Evolutionary conservation across 768 basidiomycete genomes (phyloP), one percentile per base, ranked within the genome.

Genomic region (Neoboletus subvelutipes): DNA sequence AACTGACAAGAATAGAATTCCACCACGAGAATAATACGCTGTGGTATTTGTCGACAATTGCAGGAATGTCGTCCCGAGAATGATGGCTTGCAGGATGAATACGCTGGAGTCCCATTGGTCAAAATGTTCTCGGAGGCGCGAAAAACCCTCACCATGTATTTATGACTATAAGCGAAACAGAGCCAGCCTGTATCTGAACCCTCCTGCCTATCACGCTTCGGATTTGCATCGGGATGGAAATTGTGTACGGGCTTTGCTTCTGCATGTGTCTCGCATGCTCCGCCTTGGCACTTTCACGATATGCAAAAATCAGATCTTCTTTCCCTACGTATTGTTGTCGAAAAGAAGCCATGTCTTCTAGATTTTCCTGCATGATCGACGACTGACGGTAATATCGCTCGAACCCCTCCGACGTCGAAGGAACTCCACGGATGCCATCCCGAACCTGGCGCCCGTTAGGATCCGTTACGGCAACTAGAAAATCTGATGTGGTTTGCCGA

Each of bases 1-100:
- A n/a, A 76, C 82, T 33, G 61, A 87, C 81, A 93, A 90, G 80
- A 92, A 92, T 15, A 93, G 76, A 34, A 89, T 79, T 66, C 91
- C 91, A n/a, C 91, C 91, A 24, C 91, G 83, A 36, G 87, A 85
- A n/a, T 54, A 72, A 40, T 46, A 73, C 7, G 51, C 58, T 0
- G 62, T 56, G 6, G 82, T 81, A 31, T 64, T 71, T 18, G 73
- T 65, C 0, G 75, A 67, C 33, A 80, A 60, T n/a, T 74, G 64
- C 57, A 77, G 77, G 72, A 81, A 83, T 37, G 80, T 74, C n/a
- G 76, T 77, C 45, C 68, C 71, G n/a, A 71, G 37, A 28, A 70
- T 68, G 48, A 73, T 60, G n/a, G 70, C 67, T 59, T 71, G 68
- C n/a, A 72, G 33, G 11, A 73, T 22, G 29, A 54, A 62, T 4